Evolutionary conservation across 2,329 filamentous ascomycete genomes (phyloP), one percentile per base, ranked within the genome.

Genomic region (Exophiala sp.): DNA sequence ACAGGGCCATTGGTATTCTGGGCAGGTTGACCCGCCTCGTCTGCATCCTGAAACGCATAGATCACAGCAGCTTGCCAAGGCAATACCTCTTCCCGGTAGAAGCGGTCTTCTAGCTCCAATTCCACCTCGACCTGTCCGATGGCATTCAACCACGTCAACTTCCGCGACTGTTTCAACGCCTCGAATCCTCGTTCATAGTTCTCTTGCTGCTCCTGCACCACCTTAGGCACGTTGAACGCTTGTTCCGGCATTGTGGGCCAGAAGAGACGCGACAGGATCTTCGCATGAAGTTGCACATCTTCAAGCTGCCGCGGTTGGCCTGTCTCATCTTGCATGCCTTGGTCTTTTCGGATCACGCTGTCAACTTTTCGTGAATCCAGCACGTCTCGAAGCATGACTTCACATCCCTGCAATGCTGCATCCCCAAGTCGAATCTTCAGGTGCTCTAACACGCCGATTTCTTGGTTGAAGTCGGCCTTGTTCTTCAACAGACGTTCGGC

Each of bases 351-450:
- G 40, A 95, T 81, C 10, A 77, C 72, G 6, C 74, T 70, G 63
- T 96, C 86, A 52, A 94, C 80, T 35, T 80, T 78, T 53, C 78
- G 77, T 1, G 89, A 95, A 63, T 96, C 90, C 58, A 86, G 79
- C 29, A 97, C 86, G 65, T 98, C 93, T 57, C 85, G 87, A 50
- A 98, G 79, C 93, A 98, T 98, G 62, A 98, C 93, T 64, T 98
- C 91, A 67, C 90, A 96, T 42, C 87, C 86, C 65, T 97, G 93
- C 39, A 98, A 73, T 13, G 88, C 82, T 22, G 79, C 77, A 58
- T 96, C 88, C 19, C 91, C 91, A 49, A 96, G 90, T 7, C 90
- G 82, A 54, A 87, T 78, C 70, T 96, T 96, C 52, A 98, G 77
- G 8, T 97, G 77, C 50, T 91, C 83, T 4, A 97, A 76, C 3